Evolutionary conservation across 2,329 filamentous ascomycete genomes (phyloP), one percentile per base, ranked within the genome.

Genomic region (Thielaviopsis punctulata): DNA sequence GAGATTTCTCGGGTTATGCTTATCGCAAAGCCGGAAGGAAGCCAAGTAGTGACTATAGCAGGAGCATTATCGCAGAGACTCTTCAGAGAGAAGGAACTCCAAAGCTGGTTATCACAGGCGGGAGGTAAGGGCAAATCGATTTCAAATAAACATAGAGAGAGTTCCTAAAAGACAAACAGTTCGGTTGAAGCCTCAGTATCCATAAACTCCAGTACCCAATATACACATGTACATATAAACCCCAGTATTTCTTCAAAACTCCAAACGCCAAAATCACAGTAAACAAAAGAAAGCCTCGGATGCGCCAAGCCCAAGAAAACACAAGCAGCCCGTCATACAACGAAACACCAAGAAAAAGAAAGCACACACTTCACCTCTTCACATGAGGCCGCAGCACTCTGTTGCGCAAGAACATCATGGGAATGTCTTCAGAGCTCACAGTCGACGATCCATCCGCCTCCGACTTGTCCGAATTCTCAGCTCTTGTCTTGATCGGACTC

Each of bases 351-450:
- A 36, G 30, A 36, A 41, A 41, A 41, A 15, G 9, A n/a, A 4
- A 18, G 5, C 3, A 7, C 36, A 6, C n/a, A n/a, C n/a, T 41
- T 41, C 36, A 41, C 36, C 4, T 4, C 36, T n/a, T 15, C 4
- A 7, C 4, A 19, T 9, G 4, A 15, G 9, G 15, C 27, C 10
- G 25, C 33, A 36, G 24, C 13, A 39, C 27, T 46, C 30, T 39
- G 39, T 53, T 53, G 22, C 39, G 46, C 23, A 53, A 25, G 13
- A 53, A 33, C 22, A 49, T 18, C 9, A 53, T 21, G 24, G 46
- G 51, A 36, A 53, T 25, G 13, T 53, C 51, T 18, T 48, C 39
- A 27, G 33, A 53, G 3, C 46, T 47, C n/a, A 41, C 49, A 21
- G 12, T 41, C 18, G 33, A 50, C 36, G n/a, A 41, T 19, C 4